Evolutionary conservation across 2,329 filamentous ascomycete species (phyloP).

Genomic region (Ilyonectria robusta): DNA sequence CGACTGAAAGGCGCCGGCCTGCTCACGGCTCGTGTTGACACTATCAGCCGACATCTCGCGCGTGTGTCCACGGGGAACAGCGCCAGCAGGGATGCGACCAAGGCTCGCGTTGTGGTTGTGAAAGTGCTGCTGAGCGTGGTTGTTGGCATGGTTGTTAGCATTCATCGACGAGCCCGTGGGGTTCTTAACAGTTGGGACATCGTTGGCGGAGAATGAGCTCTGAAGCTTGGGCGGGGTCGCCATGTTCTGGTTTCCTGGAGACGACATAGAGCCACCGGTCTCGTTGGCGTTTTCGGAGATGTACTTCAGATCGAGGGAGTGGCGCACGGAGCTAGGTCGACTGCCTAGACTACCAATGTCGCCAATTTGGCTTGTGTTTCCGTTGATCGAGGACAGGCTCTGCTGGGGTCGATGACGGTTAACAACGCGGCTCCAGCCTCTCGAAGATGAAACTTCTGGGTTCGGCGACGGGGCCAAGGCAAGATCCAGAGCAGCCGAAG

Average conservation of each 20-base stretch:
- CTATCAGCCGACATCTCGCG: constrained; percentile 76
- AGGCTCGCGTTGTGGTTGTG: constrained; percentile 88
- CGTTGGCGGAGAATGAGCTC: constrained; percentile 91
- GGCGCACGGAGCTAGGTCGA: constrained; percentile 65
- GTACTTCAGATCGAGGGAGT: constrained; percentile 71
- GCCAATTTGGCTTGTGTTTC: constrained; percentile 56
- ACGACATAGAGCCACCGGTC: constrained; percentile 56
- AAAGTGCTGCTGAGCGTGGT: constrained; percentile 73
- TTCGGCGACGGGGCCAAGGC: constrained; percentile 78
- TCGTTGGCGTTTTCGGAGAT: constrained; percentile 63
- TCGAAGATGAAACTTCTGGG: constrained; percentile 64
- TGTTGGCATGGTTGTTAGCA: constrained; percentile 71
- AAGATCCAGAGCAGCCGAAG: constrained; percentile 85
- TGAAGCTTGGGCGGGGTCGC: constrained; percentile 81
- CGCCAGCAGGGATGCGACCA: constrained; percentile 81
- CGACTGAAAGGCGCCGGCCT: constrained; percentile 66
- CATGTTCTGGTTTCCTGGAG: constrained; percentile 67
- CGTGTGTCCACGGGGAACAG: constrained; percentile 77
- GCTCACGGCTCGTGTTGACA: constrained; percentile 59
- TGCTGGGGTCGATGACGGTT: constrained; percentile 78
- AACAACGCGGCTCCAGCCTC: constrained; percentile 72
- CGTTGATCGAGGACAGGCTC: constrained; percentile 66
- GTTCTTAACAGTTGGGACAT: constrained; percentile 88
- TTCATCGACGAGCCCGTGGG: constrained; percentile 65
- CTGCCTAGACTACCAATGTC: constrained; percentile 64